These are phyloP conservation scores for Aspergillus viridinutans DNA, from an alignment of 2,329 filamentous ascomycete species.

Conservation along the genomic window DNA sequence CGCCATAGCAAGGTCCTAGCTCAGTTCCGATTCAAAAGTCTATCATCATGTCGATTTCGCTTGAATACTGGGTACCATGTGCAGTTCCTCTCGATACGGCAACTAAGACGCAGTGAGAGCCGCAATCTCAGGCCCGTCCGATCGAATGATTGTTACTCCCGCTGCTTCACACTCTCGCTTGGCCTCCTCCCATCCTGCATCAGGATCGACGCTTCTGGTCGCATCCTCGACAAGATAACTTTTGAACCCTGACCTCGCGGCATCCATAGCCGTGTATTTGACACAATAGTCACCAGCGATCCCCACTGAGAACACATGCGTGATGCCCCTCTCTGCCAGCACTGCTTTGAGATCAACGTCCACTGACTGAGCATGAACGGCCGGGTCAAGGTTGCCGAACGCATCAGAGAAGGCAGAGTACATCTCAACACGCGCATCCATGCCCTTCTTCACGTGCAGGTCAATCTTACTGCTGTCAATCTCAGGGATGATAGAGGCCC, in stretches of 20 bases:
- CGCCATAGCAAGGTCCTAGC: too few species aligned
- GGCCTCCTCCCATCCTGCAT: constrained; percentile 52
- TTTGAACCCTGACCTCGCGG: constrained; percentile 67
- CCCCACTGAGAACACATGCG: constrained; percentile 80
- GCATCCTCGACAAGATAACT: constrained; percentile 76
- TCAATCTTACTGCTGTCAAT: constrained; percentile 61
- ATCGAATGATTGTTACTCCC: constrained; percentile 61
- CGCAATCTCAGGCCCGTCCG: constrained; percentile 54
- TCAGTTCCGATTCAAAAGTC: too few species aligned
- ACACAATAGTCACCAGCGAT: constrained; percentile 90
- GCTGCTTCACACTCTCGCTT: constrained; percentile 51
- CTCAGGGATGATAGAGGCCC: constrained; percentile 70
- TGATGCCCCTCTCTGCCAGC: constrained; percentile 58
- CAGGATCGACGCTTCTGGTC: constrained; percentile 66
- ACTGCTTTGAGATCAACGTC: constrained; percentile 57
- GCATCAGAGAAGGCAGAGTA: constrained; percentile 88
- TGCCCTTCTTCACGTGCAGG: constrained; percentile 71
- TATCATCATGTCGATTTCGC: neutral
- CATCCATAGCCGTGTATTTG: constrained; percentile 73
- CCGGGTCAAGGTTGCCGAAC: constrained; percentile 51
- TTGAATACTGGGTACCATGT: neutral
- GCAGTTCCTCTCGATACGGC: neutral
- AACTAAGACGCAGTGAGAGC: constrained; percentile 34
- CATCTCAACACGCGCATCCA: constrained; percentile 74
- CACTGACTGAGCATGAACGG: constrained; percentile 30